Evolutionary conservation across 139 green algal genomes (phyloP).

Genomic region (Eudorina sp.): DNA sequence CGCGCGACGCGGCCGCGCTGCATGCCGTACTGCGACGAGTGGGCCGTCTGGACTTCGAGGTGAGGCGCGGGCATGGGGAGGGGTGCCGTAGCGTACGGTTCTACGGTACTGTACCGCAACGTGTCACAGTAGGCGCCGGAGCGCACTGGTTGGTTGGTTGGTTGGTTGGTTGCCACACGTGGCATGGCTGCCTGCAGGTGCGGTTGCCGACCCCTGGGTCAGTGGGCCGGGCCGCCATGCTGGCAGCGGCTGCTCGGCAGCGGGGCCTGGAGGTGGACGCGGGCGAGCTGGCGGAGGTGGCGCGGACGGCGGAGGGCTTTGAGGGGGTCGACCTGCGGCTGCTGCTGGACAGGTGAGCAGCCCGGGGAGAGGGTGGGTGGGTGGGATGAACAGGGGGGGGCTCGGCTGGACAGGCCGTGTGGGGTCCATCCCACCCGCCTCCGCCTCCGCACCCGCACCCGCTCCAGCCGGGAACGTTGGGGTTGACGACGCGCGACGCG

Average conservation of each 20-base stretch:
- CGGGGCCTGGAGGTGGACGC: conserved; percentile 45
- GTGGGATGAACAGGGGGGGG: too few relatives aligned
- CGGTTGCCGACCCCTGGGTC: conserved; percentile 66
- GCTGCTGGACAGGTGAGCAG: conserved; percentile 76
- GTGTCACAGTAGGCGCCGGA: too few relatives aligned
- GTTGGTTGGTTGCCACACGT: too few relatives aligned
- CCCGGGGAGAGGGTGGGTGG: too few relatives aligned
- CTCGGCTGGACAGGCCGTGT: too few relatives aligned
- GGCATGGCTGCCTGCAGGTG: conserved; percentile 18
- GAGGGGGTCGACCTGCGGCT: conserved; percentile 80
- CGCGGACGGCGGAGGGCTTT: conserved; percentile 76
- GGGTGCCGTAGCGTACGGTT: too few relatives aligned
- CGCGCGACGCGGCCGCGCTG: conserved; percentile 32
- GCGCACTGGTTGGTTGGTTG: too few relatives aligned
- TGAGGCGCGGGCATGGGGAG: conserved; percentile 58
- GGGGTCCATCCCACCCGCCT: too few relatives aligned
- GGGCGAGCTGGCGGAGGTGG: conserved; percentile 48
- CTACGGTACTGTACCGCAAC: too few relatives aligned
- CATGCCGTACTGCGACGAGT: conserved; percentile 60
- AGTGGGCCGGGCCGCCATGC: conserved; percentile 63
- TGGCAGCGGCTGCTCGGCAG: conserved; percentile 54
- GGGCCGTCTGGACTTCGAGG: conserved; percentile 68
- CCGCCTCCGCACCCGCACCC: too few relatives aligned
- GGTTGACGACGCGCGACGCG: too few relatives aligned
- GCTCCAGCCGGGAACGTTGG: too few relatives aligned